Percentiles rank a stretch among this genome's conserved stretches.
Evolutionary conservation across 805 yeast genomes (phyloP).

Genomic region (Lachancea kluyveri): DNA sequence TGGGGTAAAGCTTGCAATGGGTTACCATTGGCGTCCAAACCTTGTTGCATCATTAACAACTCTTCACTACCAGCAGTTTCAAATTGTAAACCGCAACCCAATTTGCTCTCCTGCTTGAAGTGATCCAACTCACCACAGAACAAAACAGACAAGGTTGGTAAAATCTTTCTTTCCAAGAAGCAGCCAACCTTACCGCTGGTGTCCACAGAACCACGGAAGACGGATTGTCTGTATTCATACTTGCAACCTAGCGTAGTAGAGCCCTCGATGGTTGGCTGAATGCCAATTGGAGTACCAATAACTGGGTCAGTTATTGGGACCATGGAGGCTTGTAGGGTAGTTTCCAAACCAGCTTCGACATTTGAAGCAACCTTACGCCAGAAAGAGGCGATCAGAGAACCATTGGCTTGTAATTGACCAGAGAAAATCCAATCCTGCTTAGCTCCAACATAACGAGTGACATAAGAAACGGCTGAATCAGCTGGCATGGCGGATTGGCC

Average conservation of each 20-base stretch:
- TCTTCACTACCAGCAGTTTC: slow-evolving; percentile 95
- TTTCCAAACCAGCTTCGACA: slow-evolving; percentile 92
- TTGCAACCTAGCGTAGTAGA: slow-evolving; percentile 92
- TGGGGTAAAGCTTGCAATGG: slow-evolving; percentile 78
- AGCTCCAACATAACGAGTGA: slow-evolving; percentile 75
- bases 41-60: slow-evolving; percentile 86
- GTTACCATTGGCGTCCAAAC: slow-evolving; percentile 79
- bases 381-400: slow-evolving; percentile 81
- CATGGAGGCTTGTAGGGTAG: slow-evolving; percentile 71
- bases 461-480: slow-evolving; percentile 84
- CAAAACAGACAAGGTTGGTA: slow-evolving; percentile 83
- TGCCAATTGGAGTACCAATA: slow-evolving; percentile 74
- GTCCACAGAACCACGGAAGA: slow-evolving; percentile 92
- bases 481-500: slow-evolving; percentile 72
- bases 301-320: slow-evolving; percentile 68
- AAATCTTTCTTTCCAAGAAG: slow-evolving; percentile 85
- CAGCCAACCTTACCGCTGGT: slow-evolving; percentile 86
- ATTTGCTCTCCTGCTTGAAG: slow-evolving; percentile 63
- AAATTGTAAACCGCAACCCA: slow-evolving; percentile 93
- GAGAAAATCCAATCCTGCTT: slow-evolving; percentile 84
- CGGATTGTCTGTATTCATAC: slow-evolving; percentile 94
- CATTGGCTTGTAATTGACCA: slow-evolving; percentile 90
- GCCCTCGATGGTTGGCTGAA: slow-evolving; percentile 84
- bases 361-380: slow-evolving; percentile 91
- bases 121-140: slow-evolving; percentile 94